Percentiles rank a stretch among this genome's conserved stretches.
These are phyloP conservation scores for Papiliotrema terrestris DNA, from an alignment of 1,284 basidiomycete species.

Conservation along the genomic window DNA sequence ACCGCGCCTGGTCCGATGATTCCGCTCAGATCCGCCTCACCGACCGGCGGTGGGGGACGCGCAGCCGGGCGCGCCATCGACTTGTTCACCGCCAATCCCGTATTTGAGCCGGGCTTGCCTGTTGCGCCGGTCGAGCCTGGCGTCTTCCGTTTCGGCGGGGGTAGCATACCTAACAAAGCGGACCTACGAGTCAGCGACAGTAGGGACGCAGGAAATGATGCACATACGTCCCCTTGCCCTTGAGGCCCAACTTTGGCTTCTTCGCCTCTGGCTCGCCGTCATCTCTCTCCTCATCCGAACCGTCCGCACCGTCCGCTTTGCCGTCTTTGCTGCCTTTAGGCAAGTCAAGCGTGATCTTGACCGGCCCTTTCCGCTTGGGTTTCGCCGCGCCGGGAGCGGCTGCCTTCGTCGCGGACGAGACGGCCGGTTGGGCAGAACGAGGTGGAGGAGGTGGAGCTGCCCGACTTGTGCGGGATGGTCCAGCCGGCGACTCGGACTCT, in stretches of 20 bases:
- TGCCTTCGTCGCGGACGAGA: constrained; percentile 2
- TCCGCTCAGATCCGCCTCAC: background rate
- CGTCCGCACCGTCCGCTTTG: constrained; percentile 2
- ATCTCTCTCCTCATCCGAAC: constrained; percentile 6
- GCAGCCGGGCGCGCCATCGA: constrained; percentile 23
- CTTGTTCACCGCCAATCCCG: constrained; percentile 28
- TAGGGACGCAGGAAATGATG: background rate
- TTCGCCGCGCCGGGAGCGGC: constrained; percentile 6
- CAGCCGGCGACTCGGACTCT: constrained; percentile 18
- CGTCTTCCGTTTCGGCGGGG: constrained; percentile 46
- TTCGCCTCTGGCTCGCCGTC: constrained; percentile 12
- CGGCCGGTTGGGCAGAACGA: background rate
- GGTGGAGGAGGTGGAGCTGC: background rate
- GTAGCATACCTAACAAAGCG: constrained; percentile 45
- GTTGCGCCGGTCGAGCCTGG: background rate
- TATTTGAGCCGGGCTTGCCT: constrained; percentile 8
- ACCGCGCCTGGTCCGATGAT: background rate
- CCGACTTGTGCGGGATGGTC: constrained; percentile 4
- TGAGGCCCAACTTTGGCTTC: constrained; percentile 17
- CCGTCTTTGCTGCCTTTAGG: constrained; percentile 21
- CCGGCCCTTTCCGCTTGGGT: constrained; percentile 30
- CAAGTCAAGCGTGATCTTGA: constrained; percentile 46
- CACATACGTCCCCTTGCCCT: constrained; percentile 32
- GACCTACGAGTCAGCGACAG: constrained; percentile 22
- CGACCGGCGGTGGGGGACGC: constrained; percentile 1